phyloP scores from a whole-genome alignment of 2,329 filamentous ascomycete genomes.

The Scedosporium minutisporum region DNA sequence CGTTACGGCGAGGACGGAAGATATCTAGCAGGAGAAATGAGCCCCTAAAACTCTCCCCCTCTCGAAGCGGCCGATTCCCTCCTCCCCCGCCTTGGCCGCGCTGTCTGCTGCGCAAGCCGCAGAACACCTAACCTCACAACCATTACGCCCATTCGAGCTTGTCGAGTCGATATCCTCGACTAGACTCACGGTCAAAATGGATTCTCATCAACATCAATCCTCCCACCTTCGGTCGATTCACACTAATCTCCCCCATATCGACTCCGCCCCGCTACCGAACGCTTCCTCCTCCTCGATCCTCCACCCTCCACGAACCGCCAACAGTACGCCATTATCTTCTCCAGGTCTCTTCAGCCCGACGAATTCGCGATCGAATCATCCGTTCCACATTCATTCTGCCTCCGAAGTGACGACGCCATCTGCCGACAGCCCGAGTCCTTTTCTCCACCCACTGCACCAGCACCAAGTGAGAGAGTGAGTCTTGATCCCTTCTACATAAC shows the following conservation, averaged over 20 bases:
- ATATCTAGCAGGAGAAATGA: background rate
- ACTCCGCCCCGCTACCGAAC: background rate
- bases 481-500: background rate
- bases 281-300: background rate
- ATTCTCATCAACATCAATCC: background rate
- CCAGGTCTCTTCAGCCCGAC: constrained; percentile 52
- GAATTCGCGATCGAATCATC: constrained; percentile 21
- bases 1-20: background rate
- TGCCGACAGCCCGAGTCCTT: constrained; percentile 40
- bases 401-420: constrained; percentile 46
- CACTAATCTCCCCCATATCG: background rate
- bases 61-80: background rate
- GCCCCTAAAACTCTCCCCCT: background rate
- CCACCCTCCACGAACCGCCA: constrained; percentile 28
- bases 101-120: constrained; percentile 2
- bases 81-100: background rate
- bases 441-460: constrained; percentile 60
- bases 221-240: constrained; percentile 5
- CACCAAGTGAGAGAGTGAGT: constrained; percentile 70
- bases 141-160: background rate
- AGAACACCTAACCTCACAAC: background rate
- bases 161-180: background rate
- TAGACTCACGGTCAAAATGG: background rate
- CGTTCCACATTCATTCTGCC: constrained; percentile 24
- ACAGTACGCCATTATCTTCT: constrained; percentile 50